These are phyloP conservation scores for Aeminium ludgeri DNA, from an alignment of 495 filamentous ascomycete species.

Conservation along the genomic window DNA sequence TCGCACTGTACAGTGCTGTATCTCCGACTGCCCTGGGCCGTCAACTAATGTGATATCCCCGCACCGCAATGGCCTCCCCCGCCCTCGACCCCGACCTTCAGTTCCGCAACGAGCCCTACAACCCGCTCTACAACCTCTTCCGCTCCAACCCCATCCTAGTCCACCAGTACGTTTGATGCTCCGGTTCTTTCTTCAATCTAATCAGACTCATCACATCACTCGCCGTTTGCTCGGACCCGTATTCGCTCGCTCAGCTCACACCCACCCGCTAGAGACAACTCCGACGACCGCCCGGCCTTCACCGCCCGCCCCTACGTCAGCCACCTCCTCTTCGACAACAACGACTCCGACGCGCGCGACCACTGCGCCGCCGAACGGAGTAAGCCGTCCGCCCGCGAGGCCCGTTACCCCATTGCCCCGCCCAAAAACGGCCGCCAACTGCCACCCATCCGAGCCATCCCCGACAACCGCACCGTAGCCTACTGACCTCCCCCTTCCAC, in stretches of 20 bases:
- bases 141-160: conserved; percentile 20
- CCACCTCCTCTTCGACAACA: conserved; percentile 77
- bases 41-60: no score
- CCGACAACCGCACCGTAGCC: no score
- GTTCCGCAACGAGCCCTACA: conserved; percentile 20
- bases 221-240: no score
- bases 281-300: conserved; percentile 34
- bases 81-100: conserved; percentile 1
- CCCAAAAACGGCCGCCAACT: no score
- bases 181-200: no score
- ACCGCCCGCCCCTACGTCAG: conserved; percentile 54
- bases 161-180: conserved; percentile 19
- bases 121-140: conserved; percentile 23
- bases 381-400: no score
- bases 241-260: neutral
- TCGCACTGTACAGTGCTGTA: no score
- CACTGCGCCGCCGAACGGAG: conserved; percentile 67
- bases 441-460: no score
- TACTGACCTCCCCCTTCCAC: conserved; percentile 11
- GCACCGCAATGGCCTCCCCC: neutral
- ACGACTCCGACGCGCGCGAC: conserved; percentile 70
- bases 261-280: conserved; percentile 17
- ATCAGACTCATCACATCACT: no score
- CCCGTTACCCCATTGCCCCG: no score
- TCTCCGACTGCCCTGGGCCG: no score